These are phyloP conservation scores for Coniochaeta sp. DNA, from an alignment of 2,329 filamentous ascomycete species.

Conservation along the genomic window DNA sequence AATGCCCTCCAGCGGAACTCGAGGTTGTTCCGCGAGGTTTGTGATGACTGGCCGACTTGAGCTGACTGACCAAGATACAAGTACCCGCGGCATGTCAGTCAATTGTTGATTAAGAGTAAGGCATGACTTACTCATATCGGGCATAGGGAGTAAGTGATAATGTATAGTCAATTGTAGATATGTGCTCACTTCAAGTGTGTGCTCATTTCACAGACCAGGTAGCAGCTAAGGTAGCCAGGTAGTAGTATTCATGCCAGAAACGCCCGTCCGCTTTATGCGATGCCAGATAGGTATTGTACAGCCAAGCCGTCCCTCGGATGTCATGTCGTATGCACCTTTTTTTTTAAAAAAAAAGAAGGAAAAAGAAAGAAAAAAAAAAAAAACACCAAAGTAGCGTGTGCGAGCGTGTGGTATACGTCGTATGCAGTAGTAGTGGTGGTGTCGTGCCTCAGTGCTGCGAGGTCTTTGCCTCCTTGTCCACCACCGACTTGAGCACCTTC, in stretches of 20 bases:
- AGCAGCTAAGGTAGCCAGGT: neutral
- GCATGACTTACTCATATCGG: too few relatives aligned
- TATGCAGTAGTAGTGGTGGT: too few relatives aligned
- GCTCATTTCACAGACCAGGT: neutral
- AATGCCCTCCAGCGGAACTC: neutral
- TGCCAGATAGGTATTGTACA: neutral
- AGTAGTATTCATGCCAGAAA: neutral
- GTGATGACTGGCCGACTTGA: neutral
- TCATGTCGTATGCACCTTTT: neutral
- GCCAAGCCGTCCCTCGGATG: neutral
- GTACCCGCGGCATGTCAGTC: too few relatives aligned
- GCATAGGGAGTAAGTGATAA: too few relatives aligned
- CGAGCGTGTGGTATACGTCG: neutral
- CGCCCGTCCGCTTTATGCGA: neutral
- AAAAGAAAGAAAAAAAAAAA: neutral
- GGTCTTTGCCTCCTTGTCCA: conserved; percentile 39
- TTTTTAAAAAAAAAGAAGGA: neutral
- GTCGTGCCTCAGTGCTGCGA: neutral
- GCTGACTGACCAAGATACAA: too few relatives aligned
- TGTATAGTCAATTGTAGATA: too few relatives aligned
- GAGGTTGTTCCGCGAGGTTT: neutral
- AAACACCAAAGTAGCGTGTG: neutral
- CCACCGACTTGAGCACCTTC: conserved; percentile 64
- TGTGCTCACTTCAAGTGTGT: neutral
- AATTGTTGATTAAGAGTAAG: too few relatives aligned